phyloP scores from a whole-genome alignment of 306 rosid genomes.

The Ormosia semicastrata region DNA sequence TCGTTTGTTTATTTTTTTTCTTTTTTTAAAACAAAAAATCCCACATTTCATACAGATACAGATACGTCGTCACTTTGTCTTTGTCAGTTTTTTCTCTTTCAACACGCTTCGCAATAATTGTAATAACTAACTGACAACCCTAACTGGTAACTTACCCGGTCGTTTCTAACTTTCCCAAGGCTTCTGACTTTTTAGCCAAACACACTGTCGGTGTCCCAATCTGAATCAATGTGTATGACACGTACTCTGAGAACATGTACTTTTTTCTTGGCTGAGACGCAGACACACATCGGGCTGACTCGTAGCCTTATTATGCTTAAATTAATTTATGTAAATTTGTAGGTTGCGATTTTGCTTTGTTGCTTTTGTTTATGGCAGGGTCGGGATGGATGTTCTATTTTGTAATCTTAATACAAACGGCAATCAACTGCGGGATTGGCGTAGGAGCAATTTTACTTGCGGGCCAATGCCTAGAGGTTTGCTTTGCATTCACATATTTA shows the following conservation, averaged over 20 bases:
- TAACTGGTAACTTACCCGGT: not conserved
- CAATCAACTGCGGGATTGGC: constrained; percentile 77
- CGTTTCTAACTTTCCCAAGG: not conserved
- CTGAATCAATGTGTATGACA: not conserved
- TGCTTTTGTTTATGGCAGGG: constrained; percentile 35
- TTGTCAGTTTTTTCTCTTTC: not conserved
- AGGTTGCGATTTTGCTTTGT: not conserved
- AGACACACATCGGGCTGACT: too few relatives aligned
- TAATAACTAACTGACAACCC: not conserved
- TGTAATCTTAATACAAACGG: constrained; percentile 67
- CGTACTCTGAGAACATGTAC: not conserved
- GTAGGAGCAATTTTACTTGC: constrained; percentile 70
- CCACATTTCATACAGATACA: not conserved
- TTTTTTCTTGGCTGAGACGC: too few relatives aligned
- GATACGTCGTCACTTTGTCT: not conserved
- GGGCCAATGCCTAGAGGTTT: constrained; percentile 67
- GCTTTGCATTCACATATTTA: not conserved
- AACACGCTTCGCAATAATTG: not conserved
- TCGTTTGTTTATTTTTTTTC: not conserved
- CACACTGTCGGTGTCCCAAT: not conserved
- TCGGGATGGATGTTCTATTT: constrained; percentile 83
- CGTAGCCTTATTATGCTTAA: too few relatives aligned
- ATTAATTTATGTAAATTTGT: not conserved
- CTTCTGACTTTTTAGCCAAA: not conserved
- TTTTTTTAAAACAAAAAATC: not conserved